Evolutionary conservation across 2,329 filamentous ascomycete genomes (phyloP).

Genomic region (Purpureocillium takamizusanense): DNA sequence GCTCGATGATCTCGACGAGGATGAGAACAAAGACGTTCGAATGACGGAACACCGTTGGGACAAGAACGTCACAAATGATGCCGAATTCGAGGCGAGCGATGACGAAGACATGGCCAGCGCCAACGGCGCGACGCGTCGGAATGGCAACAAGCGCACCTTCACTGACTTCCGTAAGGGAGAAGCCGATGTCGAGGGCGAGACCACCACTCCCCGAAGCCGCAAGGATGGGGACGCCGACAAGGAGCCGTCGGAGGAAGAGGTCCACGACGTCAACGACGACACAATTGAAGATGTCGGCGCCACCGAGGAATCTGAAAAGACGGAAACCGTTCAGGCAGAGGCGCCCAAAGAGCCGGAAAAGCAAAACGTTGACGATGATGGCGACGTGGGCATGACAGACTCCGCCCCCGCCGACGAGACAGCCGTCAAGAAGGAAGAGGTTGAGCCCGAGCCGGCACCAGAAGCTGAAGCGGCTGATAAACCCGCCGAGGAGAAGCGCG

Average conservation of each 20-base stretch:
- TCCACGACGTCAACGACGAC: constrained; percentile 28
- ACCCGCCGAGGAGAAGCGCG: constrained; percentile 13
- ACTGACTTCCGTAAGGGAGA: constrained; percentile 39
- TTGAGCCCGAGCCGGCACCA: constrained; percentile 21
- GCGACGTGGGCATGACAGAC: constrained; percentile 43
- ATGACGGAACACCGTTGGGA: constrained; percentile 79
- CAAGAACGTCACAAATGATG: constrained; percentile 63
- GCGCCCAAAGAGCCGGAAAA: constrained; percentile 12
- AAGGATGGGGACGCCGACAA: constrained; percentile 19
- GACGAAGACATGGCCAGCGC: constrained; percentile 71
- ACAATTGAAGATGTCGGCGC: constrained; percentile 34
- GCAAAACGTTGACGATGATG: constrained; percentile 33
- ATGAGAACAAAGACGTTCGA: constrained; percentile 76
- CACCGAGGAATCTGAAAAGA: constrained; percentile 16
- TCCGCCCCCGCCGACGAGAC: constrained; percentile 19
- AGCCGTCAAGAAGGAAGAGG: constrained; percentile 31
- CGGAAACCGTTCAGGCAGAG: constrained; percentile 12
- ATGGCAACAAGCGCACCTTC: constrained; percentile 41
- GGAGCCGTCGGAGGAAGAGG: constrained; percentile 18
- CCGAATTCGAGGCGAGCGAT: constrained; percentile 80
- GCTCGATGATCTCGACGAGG: constrained; percentile 65
- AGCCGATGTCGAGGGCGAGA: constrained; percentile 26
- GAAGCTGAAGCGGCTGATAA: constrained; percentile 22
- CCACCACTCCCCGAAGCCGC: constrained; percentile 26
- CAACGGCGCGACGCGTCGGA: constrained; percentile 58